Conservation (phyloP, 2,329 filamentous ascomycete species). For the Rugonectria rugulosa region DNA sequence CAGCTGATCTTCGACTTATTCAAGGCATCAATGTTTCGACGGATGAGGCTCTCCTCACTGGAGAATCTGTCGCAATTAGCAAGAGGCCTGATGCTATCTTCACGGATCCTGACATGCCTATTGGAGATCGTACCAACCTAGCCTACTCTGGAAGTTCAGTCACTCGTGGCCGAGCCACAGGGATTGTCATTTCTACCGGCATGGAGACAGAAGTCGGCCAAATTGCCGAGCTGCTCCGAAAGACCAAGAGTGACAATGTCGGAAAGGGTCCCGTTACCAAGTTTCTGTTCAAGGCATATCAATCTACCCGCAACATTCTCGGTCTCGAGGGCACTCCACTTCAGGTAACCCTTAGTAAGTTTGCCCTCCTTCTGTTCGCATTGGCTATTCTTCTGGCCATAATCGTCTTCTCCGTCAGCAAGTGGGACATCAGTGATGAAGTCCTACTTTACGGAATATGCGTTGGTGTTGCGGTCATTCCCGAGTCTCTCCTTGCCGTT, state of each 20-base stretch:
- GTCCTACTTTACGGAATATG: constrained; percentile 69
- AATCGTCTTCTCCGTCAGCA: constrained; percentile 67
- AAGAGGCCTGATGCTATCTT: constrained; percentile 68
- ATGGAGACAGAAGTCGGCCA: constrained; percentile 80
- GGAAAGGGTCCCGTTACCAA: constrained; percentile 52
- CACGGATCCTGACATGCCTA: constrained; percentile 61
- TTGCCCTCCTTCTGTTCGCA: constrained; percentile 81
- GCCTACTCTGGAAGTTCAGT: constrained; percentile 77
- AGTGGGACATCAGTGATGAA: constrained; percentile 61
- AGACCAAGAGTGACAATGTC: constrained; percentile 55
- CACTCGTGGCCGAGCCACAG: constrained; percentile 72
- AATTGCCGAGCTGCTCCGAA: constrained; percentile 74
- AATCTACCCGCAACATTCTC: constrained; percentile 61
- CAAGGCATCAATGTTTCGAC: constrained; percentile 77
- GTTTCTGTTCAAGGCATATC: constrained; percentile 52
- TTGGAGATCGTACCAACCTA: constrained; percentile 75
- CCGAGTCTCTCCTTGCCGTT: constrained; percentile 72
- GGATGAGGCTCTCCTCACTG: constrained; percentile 78
- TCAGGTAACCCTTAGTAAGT: constrained; percentile 84
- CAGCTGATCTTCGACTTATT: constrained; percentile 71
- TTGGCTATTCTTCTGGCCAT: constrained; percentile 69
- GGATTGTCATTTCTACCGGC: constrained; percentile 73
- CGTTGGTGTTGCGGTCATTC: constrained; percentile 70
- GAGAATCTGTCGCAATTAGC: constrained; percentile 74
- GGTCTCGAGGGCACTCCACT: constrained; percentile 80